Percentiles rank a stretch among this genome's conserved stretches.
Evolutionary conservation across 2,329 filamentous ascomycete genomes (phyloP).

Genomic region (Pyricularia grisea): DNA sequence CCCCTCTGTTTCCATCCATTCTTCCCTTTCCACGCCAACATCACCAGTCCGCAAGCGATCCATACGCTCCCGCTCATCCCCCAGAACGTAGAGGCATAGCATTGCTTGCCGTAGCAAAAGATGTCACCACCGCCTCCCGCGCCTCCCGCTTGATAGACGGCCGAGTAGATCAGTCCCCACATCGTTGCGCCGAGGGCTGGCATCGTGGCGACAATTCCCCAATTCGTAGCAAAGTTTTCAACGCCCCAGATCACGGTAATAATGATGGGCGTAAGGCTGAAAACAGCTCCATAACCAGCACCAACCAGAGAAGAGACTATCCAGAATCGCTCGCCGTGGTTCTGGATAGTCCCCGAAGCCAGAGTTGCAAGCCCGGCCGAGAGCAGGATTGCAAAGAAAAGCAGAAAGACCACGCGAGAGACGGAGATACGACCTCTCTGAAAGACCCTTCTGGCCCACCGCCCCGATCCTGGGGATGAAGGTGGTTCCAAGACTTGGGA

Average conservation of each 20-base stretch:
- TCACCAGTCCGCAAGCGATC: constrained; percentile 62
- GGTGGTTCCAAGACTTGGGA: constrained; percentile 10
- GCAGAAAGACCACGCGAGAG: constrained; percentile 71
- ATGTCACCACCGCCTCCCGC: constrained; percentile 29
- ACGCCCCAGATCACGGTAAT: constrained; percentile 98
- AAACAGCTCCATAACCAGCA: constrained; percentile 86
- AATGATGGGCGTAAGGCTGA: constrained; percentile 82
- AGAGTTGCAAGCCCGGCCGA: constrained; percentile 70
- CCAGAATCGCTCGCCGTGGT: constrained; percentile 73
- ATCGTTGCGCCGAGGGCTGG: constrained; percentile 81
- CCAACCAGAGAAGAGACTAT: constrained; percentile 77
- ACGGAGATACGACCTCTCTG: constrained; percentile 38
- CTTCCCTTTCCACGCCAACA: constrained; percentile 73
- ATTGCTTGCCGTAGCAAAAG: constrained; percentile 73
- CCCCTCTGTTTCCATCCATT: constrained; percentile 69
- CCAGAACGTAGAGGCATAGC: constrained; percentile 80
- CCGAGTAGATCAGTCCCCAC: constrained; percentile 85
- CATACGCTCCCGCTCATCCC: constrained; percentile 74
- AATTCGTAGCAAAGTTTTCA: constrained; percentile 97
- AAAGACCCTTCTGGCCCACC: constrained; percentile 20
- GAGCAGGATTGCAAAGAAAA: constrained; percentile 65
- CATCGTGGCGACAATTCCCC: constrained; percentile 88
- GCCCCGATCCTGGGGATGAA: constrained; percentile 6
- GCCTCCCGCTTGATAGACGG: constrained; percentile 60
- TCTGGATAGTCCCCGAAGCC: constrained; percentile 65